Base-by-base conservation (phyloP, 768 basidiomycete species). In the Antrodiella citrinella region DNA sequence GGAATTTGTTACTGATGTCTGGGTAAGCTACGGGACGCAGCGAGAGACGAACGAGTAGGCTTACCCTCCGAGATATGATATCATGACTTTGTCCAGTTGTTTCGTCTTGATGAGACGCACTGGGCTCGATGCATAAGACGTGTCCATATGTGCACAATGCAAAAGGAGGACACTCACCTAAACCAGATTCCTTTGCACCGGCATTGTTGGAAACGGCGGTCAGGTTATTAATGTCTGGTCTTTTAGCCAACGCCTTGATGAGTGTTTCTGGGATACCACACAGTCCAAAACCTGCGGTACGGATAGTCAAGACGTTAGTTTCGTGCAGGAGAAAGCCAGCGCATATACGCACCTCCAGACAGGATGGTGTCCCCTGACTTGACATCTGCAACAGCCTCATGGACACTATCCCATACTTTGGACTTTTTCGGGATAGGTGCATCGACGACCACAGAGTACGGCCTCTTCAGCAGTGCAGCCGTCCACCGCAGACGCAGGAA, bases 201-300 rank as follows among this genome's bases (percentile, higher is more conserved):
- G 86, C 84, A 64, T 93, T 93, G 63, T 93, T 93, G 18, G 88
- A 91, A 19, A 93, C 84, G 48, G 82, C 89, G 47, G 80, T 89
- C 49, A 94, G 69, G 60, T 80, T 69, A 40, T 63, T 72, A 41
- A 93, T 77, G 44, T 89, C 84, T 51, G 76, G 77, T 45, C 90
- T 80, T 62, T 77, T 82, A 12, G 79, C 67, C 43, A 94, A 69
- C 2, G 91, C 91, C n/a, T 69, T 70, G 41, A 94, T 80, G 26
- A 94, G 72, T 1, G 91, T 91, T 65, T 93, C 91, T 80, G 91
- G 90, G 44, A 91, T 84, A 42, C 91, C 91, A 56, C 86, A 87
- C 41, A 88, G 71, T 46, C 91, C 91, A 59, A 94, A 94, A 26
- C 91, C 90, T 90, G 62, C 7, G n/a, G n/a, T n/a, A n/a, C n/a